A percentile compares a stretch with the other conserved stretches of the same genome.
These are phyloP conservation scores for Hevea brasiliensis DNA, from an alignment of 345 rosid species.

Conservation along the genomic window DNA sequence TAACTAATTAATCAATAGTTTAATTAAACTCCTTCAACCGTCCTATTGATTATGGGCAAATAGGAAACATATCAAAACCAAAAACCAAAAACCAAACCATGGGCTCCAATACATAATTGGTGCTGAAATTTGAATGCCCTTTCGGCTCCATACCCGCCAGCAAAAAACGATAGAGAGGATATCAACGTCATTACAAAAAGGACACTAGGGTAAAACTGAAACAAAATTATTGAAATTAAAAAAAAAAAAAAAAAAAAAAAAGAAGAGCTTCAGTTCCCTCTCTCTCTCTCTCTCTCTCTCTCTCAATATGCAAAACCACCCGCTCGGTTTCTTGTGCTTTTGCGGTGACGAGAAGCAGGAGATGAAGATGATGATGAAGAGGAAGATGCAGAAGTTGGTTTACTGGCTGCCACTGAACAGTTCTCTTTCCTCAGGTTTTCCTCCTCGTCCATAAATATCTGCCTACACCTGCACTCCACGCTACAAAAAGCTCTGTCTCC, in stretches of 20 bases:
- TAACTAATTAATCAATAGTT: no score
- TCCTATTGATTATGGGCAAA: no score
- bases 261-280: neutral
- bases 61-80: no score
- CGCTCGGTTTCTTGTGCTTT: slow-evolving; percentile 46
- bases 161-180: neutral
- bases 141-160: no score
- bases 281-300: no score
- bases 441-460: slow-evolving; percentile 82
- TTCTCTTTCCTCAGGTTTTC: slow-evolving; percentile 47
- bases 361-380: slow-evolving; percentile 11
- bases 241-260: neutral
- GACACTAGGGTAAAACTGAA: slow-evolving; percentile 36
- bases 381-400: slow-evolving; percentile 23
- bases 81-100: no score
- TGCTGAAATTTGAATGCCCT: slow-evolving; percentile 19
- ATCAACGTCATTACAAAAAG: slow-evolving; percentile 32
- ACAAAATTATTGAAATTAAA: neutral
- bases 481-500: slow-evolving; percentile 88
- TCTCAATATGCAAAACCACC: slow-evolving; percentile 62
- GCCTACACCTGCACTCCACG: slow-evolving; percentile 87
- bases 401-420: slow-evolving; percentile 45
- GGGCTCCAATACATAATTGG: no score
- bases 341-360: slow-evolving; percentile 42
- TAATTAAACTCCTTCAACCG: no score